Evolutionary conservation across 2,329 filamentous ascomycete species (phyloP), one percentile per base, ranked within the genome.

Genomic region (Fusarium mangiferae): DNA sequence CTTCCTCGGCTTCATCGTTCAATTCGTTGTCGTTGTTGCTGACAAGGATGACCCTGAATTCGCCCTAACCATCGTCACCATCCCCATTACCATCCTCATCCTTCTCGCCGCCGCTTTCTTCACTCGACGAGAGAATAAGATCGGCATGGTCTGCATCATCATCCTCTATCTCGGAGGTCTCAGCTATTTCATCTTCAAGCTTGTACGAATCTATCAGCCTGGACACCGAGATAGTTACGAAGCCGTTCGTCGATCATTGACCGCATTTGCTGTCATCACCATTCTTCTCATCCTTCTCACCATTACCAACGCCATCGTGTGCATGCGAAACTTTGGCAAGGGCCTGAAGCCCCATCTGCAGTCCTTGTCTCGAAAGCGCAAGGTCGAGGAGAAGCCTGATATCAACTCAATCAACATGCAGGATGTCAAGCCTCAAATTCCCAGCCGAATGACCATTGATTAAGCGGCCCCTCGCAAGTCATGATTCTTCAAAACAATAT

Each of bases 101-200:
- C 90, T 99, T 44, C 86, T 98, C 66, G 89, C 92, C 76, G 96
- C 96, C 38, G 95, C 93, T 56, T 94, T 89, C 83, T 97, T 94
- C 84, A 95, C 95, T 22, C 92, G 94, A 54, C 91, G 91, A 75
- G 96, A 99, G 83, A 95, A 91, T 80, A 92, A 91, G 76, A 67
- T 87, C 17, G 95, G 96, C 81, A 97, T 97, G 90, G 84, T 91
- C 61, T 79, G 86, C 75, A 91, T 94, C 80, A 96, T 98, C 78
- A 85, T 95, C 59, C 88, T 98, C 65, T 98, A 97, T 84, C 91
- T 98, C 74, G 94, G 93, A 72, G 96, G 92, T 44, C 89, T 98
- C 74, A 94, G 92, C 65, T 99, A 98, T 86, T 99, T 99, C 87
- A 89, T 98, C 81, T 99, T 98, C 90, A 99, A 99, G 88, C 90